These are phyloP conservation scores for Candida saitoana DNA, from an alignment of 805 yeast genomes.

Conservation along the genomic window DNA sequence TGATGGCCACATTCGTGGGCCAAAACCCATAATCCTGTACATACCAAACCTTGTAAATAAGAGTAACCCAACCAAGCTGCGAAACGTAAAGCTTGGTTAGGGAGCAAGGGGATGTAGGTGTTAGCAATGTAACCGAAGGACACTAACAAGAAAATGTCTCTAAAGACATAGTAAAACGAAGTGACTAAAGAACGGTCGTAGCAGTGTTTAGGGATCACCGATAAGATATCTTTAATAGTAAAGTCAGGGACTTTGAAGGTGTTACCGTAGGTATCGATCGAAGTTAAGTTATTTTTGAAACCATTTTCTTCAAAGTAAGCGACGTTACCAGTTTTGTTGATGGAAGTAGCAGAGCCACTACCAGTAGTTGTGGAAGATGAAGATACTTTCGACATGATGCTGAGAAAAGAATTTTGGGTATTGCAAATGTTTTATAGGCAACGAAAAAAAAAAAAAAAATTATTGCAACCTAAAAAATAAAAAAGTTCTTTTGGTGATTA, in stretches of 20 bases:
- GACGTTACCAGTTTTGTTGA: slow-evolving; percentile 35
- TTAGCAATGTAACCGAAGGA: slow-evolving; percentile 52
- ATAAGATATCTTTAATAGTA: slow-evolving; percentile 69
- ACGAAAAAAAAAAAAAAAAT: slow-evolving; percentile 1
- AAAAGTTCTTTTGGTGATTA: slow-evolving; percentile 1
- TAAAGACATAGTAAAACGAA: slow-evolving; percentile 60
- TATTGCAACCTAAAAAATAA: not conserved
- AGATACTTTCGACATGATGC: slow-evolving; percentile 4
- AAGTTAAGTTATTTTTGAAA: slow-evolving; percentile 25
- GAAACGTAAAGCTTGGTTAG: slow-evolving; percentile 42
- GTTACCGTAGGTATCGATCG: slow-evolving; percentile 60
- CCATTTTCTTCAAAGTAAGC: slow-evolving; percentile 25
- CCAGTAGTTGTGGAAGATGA: slow-evolving; percentile 10
- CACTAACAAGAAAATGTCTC: slow-evolving; percentile 55
- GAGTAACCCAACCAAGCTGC: slow-evolving; percentile 58
- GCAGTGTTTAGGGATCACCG: slow-evolving; percentile 70
- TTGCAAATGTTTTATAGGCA: not conserved
- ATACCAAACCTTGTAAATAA: slow-evolving; percentile 56
- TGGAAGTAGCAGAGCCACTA: slow-evolving; percentile 12
- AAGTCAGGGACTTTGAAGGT: slow-evolving; percentile 70
- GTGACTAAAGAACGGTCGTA: slow-evolving; percentile 56
- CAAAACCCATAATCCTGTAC: slow-evolving; percentile 78
- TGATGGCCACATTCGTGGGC: slow-evolving; percentile 93
- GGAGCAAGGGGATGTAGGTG: slow-evolving; percentile 22
- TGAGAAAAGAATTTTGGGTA: not conserved